phyloP scores from a whole-genome alignment of 2,329 filamentous ascomycete genomes.

The Dothistroma septosporum region DNA sequence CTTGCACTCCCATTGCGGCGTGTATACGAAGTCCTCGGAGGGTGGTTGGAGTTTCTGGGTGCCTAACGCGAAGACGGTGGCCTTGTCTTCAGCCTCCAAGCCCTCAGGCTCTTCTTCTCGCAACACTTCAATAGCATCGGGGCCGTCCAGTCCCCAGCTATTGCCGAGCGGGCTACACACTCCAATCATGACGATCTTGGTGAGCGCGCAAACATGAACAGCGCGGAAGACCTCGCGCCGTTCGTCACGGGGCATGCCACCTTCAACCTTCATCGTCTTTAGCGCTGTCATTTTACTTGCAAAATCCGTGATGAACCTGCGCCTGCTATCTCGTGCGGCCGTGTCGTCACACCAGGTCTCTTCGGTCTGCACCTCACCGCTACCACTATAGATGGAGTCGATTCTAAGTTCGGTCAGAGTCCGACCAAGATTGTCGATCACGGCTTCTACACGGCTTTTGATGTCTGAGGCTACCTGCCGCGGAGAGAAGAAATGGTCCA shows the following conservation, averaged over 20 bases:
- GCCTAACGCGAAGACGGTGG: conserved; percentile 26
- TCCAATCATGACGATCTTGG: conserved; percentile 47
- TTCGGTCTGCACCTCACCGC: conserved; percentile 28
- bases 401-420: conserved; percentile 42
- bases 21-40: conserved; percentile 30
- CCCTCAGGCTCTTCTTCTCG: conserved; percentile 19
- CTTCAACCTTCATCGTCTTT: conserved; percentile 45
- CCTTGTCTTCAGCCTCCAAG: conserved; percentile 34
- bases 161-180: conserved; percentile 43
- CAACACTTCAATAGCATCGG: conserved; percentile 26
- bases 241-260: conserved; percentile 46
- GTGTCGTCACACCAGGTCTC: not conserved
- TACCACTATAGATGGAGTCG: conserved; percentile 32
- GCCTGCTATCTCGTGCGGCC: conserved; percentile 20
- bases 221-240: conserved; percentile 45
- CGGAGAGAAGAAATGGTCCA: conserved; percentile 43
- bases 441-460: conserved; percentile 21
- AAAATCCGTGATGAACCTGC: conserved; percentile 42
- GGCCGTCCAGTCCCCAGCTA: conserved; percentile 41
- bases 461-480: conserved; percentile 26
- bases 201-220: conserved; percentile 39
- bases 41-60: conserved; percentile 17
- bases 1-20: conserved; percentile 41
- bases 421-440: conserved; percentile 40
- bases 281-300: conserved; percentile 41